Conservation (phyloP, 139 green algal genomes). For the Deuterostichococcus epilithicus region DNA sequence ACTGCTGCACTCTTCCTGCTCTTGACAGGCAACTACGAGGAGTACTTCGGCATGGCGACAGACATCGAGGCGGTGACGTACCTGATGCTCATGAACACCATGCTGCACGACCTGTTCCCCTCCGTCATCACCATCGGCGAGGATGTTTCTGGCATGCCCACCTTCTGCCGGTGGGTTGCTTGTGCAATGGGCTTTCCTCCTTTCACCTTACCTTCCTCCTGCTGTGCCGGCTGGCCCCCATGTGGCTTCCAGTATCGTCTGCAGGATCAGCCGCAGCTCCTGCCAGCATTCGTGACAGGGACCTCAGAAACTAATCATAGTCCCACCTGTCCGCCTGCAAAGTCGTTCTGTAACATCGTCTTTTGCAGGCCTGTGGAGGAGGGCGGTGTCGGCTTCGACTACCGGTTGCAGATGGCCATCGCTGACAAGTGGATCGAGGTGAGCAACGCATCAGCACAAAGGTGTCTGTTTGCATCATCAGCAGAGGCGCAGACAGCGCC, state of each 20-base stretch:
- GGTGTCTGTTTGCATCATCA: too few relatives aligned
- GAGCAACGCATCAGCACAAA: too few relatives aligned
- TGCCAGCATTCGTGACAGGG: too few relatives aligned
- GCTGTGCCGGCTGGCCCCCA: too few relatives aligned
- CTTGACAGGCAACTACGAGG: constrained; percentile 87
- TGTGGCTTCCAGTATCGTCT: too few relatives aligned
- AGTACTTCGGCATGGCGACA: constrained; percentile 96
- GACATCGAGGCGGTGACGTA: constrained; percentile 90
- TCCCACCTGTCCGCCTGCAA: not conserved
- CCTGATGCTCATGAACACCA: constrained; percentile 91
- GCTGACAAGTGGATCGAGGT: constrained; percentile 99
- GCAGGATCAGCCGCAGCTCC: too few relatives aligned
- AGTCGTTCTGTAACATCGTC: constrained; percentile 1
- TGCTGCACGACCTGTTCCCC: constrained; percentile 92
- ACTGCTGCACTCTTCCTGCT: too few relatives aligned
- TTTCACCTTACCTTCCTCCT: too few relatives aligned
- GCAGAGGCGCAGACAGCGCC: too few relatives aligned
- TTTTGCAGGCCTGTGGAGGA: constrained; percentile 69
- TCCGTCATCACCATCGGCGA: constrained; percentile 86
- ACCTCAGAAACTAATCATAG: not conserved
- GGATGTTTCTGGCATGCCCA: constrained; percentile 96
- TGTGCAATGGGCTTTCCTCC: not conserved
- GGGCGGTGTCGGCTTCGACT: constrained; percentile 97
- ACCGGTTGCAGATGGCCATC: constrained; percentile 98
- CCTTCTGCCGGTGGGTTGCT: constrained; percentile 68